Base-by-base conservation (phyloP, 2,329 filamentous ascomycete genomes). In the Aspergillus sp. region DNA sequence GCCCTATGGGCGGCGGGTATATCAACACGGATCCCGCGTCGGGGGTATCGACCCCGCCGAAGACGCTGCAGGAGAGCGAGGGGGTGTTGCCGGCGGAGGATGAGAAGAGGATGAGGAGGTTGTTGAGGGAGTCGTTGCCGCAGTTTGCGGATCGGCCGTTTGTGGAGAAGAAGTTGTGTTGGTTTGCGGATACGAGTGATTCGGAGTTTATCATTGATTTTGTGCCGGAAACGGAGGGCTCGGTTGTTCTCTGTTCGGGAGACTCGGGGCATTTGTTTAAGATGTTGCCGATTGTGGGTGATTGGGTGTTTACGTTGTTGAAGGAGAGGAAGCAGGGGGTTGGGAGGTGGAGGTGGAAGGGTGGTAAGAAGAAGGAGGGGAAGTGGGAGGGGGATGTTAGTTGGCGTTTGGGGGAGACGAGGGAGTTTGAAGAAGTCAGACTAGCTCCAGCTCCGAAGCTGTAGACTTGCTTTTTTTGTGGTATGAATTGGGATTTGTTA, bases 241-340 rank as follows among this genome's bases (percentile, higher is more conserved):
- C 78, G 0, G 75, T 87, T 2, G 70, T 88, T 2, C 68, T 86
- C 0, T 63, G 83, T 0, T 81, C 83, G 0, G 85, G 85, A 0
- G 86, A 88, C 66, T 88, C 85, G 1, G 86, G 85, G 0, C 85
- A 88, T 66, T 84, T 81, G 0, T 87, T 87, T 70, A 87, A 88
- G 72, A 86, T 87, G 83, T 78, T 88, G 52, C 85, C 85, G 0
- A 78, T 86, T 23, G 75, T 85, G n/a, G 85, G 86, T 0, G 70
- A 74, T n/a, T 87, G 83, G 79, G 80, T 86, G 1, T 76, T 72
- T 47, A 75, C 80, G 10, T 65, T 87, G 21, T 72, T 77, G 1
- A 73, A 76, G 0, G 67, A 72, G 41, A 54, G 53, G 4, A 48
- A 59, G 36, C 84, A 87, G 69, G 70, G 69, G 1, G 70, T 80